Evolutionary conservation across 352 stramenopile species (phyloP).

Genomic region (Halophytophthora polymorphica): DNA sequence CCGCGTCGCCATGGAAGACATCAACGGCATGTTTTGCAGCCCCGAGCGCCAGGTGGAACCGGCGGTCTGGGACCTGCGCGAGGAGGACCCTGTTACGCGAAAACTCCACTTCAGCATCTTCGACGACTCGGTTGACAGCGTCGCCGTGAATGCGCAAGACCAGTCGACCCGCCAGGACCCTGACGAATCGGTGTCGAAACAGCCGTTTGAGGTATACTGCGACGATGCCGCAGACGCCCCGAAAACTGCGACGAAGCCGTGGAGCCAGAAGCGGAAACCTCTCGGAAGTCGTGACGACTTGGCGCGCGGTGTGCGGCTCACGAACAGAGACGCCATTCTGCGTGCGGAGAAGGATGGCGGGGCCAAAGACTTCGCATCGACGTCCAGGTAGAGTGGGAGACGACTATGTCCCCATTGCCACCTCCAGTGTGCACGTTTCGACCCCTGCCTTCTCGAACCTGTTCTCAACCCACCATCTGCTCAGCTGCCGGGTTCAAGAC

Average conservation of each 20-base stretch:
- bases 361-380: conserved; percentile 15
- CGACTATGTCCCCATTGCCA: conserved; percentile 2
- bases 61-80: conserved; percentile 41
- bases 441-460: conserved; percentile 17
- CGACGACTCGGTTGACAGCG: conserved; percentile 73
- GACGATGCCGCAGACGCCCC: conserved; percentile 31
- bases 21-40: conserved; percentile 88
- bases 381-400: conserved; percentile 40
- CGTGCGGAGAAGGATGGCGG: conserved; percentile 31
- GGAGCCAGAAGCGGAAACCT: conserved; percentile 50
- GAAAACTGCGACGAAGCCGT: conserved; percentile 26
- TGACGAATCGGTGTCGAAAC: conserved; percentile 36
- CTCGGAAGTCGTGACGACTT: conserved; percentile 70
- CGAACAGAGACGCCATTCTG: conserved; percentile 81
- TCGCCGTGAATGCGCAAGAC: conserved; percentile 44
- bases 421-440: conserved; percentile 10
- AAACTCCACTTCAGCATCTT: conserved; percentile 86
- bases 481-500: conserved; percentile 21
- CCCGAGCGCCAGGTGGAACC: conserved; percentile 42
- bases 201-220: conserved; percentile 45
- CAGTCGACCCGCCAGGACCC: conserved; percentile 45
- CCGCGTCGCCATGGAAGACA: conserved; percentile 74
- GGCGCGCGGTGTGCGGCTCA: conserved; percentile 44
- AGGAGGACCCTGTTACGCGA: conserved; percentile 69
- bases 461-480: conserved; percentile 27